These are phyloP conservation scores for Penicillium verhagenii DNA, from an alignment of 495 filamentous ascomycete species.

Conservation along the genomic window DNA sequence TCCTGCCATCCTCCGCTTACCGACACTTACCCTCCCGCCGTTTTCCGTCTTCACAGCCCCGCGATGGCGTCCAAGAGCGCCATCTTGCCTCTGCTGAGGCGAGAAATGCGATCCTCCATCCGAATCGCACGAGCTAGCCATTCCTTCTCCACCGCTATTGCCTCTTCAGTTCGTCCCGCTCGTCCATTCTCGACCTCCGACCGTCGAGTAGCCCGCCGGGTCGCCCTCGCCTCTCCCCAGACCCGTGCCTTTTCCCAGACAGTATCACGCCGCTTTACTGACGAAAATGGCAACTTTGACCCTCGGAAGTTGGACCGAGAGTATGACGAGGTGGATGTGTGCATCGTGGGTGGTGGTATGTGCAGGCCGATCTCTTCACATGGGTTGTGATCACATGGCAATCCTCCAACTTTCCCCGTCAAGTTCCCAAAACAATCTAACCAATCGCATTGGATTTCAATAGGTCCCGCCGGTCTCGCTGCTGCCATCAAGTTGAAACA, in stretches of 20 bases:
- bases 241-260: slow-evolving; percentile 51
- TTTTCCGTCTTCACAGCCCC: background rate
- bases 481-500: slow-evolving; percentile 96
- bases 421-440: background rate
- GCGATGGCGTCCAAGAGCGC: slow-evolving; percentile 45
- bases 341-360: slow-evolving; percentile 88
- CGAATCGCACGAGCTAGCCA: slow-evolving; percentile 29
- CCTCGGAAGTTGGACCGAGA: slow-evolving; percentile 75
- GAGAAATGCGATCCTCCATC: slow-evolving; percentile 35
- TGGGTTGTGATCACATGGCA: slow-evolving; percentile 4
- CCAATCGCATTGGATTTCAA: background rate
- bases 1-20: background rate
- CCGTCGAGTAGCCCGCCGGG: slow-evolving; percentile 20
- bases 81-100: slow-evolving; percentile 45
- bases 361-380: slow-evolving; percentile 6
- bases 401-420: no score
- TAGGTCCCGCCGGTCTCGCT: slow-evolving; percentile 78
- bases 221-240: slow-evolving; percentile 27
- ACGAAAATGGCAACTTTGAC: slow-evolving; percentile 66
- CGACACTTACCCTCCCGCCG: background rate
- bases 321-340: slow-evolving; percentile 91
- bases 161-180: slow-evolving; percentile 21
- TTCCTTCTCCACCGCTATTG: slow-evolving; percentile 23
- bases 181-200: slow-evolving; percentile 22
- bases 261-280: slow-evolving; percentile 45